These are phyloP conservation scores for Salix exigua DNA, from an alignment of 345 rosid species.

Conservation along the genomic window DNA sequence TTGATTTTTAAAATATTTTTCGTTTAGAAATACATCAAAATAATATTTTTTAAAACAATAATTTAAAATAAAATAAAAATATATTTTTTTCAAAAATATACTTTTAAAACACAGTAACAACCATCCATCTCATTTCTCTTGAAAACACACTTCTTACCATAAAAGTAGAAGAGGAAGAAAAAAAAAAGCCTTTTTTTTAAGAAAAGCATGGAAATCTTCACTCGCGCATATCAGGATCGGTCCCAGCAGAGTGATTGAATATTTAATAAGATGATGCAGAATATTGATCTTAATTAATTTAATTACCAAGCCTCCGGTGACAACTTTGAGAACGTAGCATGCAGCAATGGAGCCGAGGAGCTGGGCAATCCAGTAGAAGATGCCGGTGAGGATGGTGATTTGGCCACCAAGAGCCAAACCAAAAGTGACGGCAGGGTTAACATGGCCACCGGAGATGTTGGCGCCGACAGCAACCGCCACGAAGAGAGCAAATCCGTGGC, in stretches of 20 bases:
- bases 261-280: neutral
- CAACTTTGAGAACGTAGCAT: conserved; percentile 65
- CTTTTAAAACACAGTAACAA: too few species aligned
- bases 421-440: conserved; percentile 90
- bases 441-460: conserved; percentile 94
- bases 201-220: neutral
- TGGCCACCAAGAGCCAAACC: conserved; percentile 93
- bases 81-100: too few species aligned
- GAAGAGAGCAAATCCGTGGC: conserved; percentile 89
- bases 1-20: too few species aligned
- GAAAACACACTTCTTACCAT: neutral
- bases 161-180: too few species aligned
- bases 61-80: too few species aligned
- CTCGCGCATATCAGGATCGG: neutral
- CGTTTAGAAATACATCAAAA: too few species aligned
- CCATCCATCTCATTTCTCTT: too few species aligned
- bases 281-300: neutral
- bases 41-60: too few species aligned
- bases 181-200: too few species aligned
- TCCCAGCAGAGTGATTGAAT: neutral
- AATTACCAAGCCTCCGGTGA: conserved; percentile 88
- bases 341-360: conserved; percentile 86
- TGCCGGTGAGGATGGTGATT: conserved; percentile 78
- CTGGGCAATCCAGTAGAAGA: conserved; percentile 92
- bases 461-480: conserved; percentile 87